phyloP scores from a whole-genome alignment of 2,329 filamentous ascomycete genomes.

The Beauveria sp. region DNA sequence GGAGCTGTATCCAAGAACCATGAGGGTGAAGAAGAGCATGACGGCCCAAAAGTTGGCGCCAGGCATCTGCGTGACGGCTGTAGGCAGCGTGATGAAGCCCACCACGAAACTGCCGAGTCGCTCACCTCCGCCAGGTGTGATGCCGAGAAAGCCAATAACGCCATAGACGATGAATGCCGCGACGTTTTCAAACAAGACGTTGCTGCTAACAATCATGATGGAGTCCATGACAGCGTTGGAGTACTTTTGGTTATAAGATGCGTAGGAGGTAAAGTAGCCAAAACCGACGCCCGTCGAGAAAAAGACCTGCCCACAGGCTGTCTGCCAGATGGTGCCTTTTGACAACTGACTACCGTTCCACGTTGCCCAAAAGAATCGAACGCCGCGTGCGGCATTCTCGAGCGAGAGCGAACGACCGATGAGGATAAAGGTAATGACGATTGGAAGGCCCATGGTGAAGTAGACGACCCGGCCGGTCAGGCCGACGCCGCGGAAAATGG shows the following conservation, averaged over 20 bases:
- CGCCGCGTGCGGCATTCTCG: conserved; percentile 43
- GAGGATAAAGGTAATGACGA: conserved; percentile 48
- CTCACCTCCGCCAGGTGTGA: conserved; percentile 29
- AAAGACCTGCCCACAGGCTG: conserved; percentile 53
- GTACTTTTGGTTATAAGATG: conserved; percentile 49
- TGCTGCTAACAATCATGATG: conserved; percentile 46
- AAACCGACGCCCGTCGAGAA: conserved; percentile 53
- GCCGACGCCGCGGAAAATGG: conserved; percentile 51
- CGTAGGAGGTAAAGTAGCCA: conserved; percentile 51
- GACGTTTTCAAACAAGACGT: conserved; percentile 50
- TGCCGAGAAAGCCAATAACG: conserved; percentile 41
- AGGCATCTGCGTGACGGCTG: conserved; percentile 49
- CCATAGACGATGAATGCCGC: conserved; percentile 43
- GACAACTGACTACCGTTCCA: conserved; percentile 43
- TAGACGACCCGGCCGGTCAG: conserved; percentile 52
- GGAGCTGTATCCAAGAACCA: conserved; percentile 50
- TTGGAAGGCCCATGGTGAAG: conserved; percentile 54
- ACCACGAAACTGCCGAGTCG: conserved; percentile 47
- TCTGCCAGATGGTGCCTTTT: conserved; percentile 48
- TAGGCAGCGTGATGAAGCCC: conserved; percentile 50
- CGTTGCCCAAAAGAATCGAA: conserved; percentile 38
- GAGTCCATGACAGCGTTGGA: conserved; percentile 54
- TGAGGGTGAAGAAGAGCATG: conserved; percentile 50
- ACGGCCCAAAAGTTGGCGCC: conserved; percentile 51
- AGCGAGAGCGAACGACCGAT: conserved; percentile 47